Percentiles rank a stretch among this genome's conserved stretches.
Evolutionary conservation across 2,329 filamentous ascomycete species (phyloP).

Genomic region (Nigrograna mackinnonii): DNA sequence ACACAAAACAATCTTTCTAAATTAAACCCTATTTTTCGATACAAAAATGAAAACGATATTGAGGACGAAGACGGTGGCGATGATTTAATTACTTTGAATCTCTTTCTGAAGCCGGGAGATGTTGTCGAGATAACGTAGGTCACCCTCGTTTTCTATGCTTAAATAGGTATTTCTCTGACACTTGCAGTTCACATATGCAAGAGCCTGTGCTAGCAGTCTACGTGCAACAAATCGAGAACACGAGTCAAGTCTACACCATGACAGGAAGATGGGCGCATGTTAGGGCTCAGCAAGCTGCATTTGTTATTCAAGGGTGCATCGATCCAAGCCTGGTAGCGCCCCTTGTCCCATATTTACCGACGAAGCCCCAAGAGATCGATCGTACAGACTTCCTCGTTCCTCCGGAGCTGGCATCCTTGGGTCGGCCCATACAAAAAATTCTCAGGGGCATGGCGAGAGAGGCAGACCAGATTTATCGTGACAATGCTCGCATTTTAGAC

Average conservation of each 20-base stretch:
- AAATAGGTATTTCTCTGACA: background rate
- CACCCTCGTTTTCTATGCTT: background rate
- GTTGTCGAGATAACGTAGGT: slow-evolving; percentile 50
- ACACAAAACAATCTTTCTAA: slow-evolving; percentile 28
- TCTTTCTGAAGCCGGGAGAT: slow-evolving; percentile 49
- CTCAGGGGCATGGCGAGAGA: slow-evolving; percentile 49
- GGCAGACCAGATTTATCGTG: slow-evolving; percentile 52
- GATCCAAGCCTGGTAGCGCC: slow-evolving; percentile 48
- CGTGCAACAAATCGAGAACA: slow-evolving; percentile 44
- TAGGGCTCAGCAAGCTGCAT: slow-evolving; percentile 45
- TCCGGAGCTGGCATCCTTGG: slow-evolving; percentile 46
- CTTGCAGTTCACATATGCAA: slow-evolving; percentile 16
- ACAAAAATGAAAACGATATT: slow-evolving; percentile 18
- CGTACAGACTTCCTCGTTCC: slow-evolving; percentile 48
- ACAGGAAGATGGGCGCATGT: slow-evolving; percentile 53
- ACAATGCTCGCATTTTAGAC: slow-evolving; percentile 51
- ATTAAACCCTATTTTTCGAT: slow-evolving; percentile 20
- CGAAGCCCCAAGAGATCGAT: slow-evolving; percentile 33
- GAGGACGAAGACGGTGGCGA: slow-evolving; percentile 27
- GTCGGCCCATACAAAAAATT: slow-evolving; percentile 46
- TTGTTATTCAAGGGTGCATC: slow-evolving; percentile 54
- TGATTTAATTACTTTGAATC: slow-evolving; percentile 37
- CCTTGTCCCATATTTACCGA: slow-evolving; percentile 57
- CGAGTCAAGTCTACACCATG: slow-evolving; percentile 55
- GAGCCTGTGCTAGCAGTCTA: slow-evolving; percentile 55